Base-by-base conservation (phyloP, 2,329 filamentous ascomycete genomes). In the Hypoxylon sp. region DNA sequence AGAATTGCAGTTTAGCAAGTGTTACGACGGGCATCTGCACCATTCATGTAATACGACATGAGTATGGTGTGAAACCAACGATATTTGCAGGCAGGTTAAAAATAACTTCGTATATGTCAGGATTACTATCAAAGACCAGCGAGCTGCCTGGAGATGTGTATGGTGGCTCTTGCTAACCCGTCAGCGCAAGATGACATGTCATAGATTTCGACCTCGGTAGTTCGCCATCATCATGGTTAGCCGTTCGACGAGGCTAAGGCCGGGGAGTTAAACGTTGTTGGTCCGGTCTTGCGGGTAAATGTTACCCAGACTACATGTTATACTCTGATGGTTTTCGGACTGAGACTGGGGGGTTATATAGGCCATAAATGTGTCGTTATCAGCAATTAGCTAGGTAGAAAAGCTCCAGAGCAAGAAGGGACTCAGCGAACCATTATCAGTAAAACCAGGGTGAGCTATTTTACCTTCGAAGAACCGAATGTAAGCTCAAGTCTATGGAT, bases 151-250 rank as follows among this genome's bases (percentile, higher is more conserved):
- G 36, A 25, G n/a, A 25, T 46, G 59, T 49, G 48, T 34, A 49
- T 36, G 21, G 21, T 34, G 34, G 13, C 36, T 63, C 30, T 36
- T 56, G 21, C 45, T 30, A 49, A 49, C 43, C 28, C 14, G n/a
- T 43, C 41, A 32, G 60, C 56, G 49, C 51, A 48, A 19, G 28
- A 58, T 61, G 50, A 65, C 65, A 32, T 46, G 38, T 56, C 53
- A 50, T 52, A 23, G 28, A 50, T 30, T 57, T 65, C 34, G 23
- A 48, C 56, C 34, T 67, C 65, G 68, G 65, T 64, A 69, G 66
- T 69, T 68, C 45, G 13, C 60, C 48, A 52, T 57, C 45, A 53
- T 65, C 49, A 48, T 48, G 32, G 36, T 49, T 46, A 41, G 56
- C 14, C 30, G 58, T 34, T 59, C 28, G 34, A 62, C 4, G 45